Evolutionary conservation across 1,139 yeast species (phyloP).

Genomic region (Lodderomyces parapsilosis): DNA sequence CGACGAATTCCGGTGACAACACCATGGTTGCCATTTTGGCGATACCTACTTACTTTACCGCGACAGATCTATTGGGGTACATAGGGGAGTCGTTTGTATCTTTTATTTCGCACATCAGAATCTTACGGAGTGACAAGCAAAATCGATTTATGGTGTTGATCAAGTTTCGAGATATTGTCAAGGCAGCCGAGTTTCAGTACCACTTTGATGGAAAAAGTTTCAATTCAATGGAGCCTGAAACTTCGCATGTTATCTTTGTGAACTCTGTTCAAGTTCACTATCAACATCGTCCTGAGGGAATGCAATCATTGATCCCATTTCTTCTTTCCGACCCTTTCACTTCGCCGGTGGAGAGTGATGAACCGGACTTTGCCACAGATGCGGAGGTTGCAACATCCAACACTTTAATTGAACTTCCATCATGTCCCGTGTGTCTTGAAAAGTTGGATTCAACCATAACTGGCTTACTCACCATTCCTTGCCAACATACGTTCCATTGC

Average conservation of each 20-base stretch:
- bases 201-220: conserved; percentile 73
- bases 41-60: conserved; percentile 84
- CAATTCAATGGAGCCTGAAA: conserved; percentile 86
- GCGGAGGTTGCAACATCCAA: conserved; percentile 4
- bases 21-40: conserved; percentile 78
- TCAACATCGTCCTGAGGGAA: conserved; percentile 17
- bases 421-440: conserved; percentile 93
- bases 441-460: conserved; percentile 81
- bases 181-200: conserved; percentile 63
- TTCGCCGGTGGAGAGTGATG: conserved; percentile 10
- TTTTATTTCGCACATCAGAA: conserved; percentile 69
- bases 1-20: conserved; percentile 42
- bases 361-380: neutral
- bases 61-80: conserved; percentile 79
- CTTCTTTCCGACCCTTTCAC: conserved; percentile 75
- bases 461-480: conserved; percentile 83
- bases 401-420: conserved; percentile 65
- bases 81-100: conserved; percentile 61
- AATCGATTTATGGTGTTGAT: conserved; percentile 75
- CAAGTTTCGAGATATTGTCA: conserved; percentile 59
- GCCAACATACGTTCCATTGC: conserved; percentile 94
- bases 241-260: conserved; percentile 74
- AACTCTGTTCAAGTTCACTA: conserved; percentile 47
- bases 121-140: conserved; percentile 64
- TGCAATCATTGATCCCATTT: conserved; percentile 55